Evolutionary conservation across 2,329 filamentous ascomycete species (phyloP), one percentile per base, ranked within the genome.

Genomic region (Eutypa lata): DNA sequence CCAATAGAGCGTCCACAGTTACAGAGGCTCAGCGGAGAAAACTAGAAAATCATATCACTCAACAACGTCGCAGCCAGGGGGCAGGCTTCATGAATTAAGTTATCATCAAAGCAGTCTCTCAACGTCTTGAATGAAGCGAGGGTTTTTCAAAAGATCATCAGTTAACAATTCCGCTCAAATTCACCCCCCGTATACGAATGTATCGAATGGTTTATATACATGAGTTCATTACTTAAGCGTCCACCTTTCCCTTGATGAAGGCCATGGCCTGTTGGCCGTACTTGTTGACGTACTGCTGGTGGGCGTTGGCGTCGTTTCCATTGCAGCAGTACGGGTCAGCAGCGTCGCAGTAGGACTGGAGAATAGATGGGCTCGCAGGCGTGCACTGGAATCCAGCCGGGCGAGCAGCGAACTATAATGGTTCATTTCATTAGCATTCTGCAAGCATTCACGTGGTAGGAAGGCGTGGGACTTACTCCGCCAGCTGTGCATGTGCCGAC

Each of bases 301-400:
- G 84, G 7, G 78, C 75, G 60, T 79, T 78, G 24, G 76, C 73
- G 54, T 87, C 75, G 60, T 77, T 84, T 47, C 84, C 85, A 42
- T 79, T 84, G 69, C 83, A 88, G 76, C 85, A 88, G 71, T 84
- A 87, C 0, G 83, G 83, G 57, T 88, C 84, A 3, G 78, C 63
- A 4, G 77, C 71, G 60, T 88, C 84, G 66, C 85, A 88, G 74
- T 87, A 88, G 4, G 81, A 83, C 70, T 85, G 73, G 59, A 87
- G 81, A 61, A 81, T 83, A 64, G 58, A 63, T 7, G 69, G 64
- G 55, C 68, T 75, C 21, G 73, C 75, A 10, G 81, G 77, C 1
- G 74, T 70, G 70, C 84, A 87, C 44, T 68, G 70, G 67, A 83
- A 87, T 24, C 82, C 81, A 4, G 72, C 61, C 0, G 81, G 77